Evolutionary conservation across 2,329 filamentous ascomycete species (phyloP).

Genomic region (Biscogniauxia mediterranea): DNA sequence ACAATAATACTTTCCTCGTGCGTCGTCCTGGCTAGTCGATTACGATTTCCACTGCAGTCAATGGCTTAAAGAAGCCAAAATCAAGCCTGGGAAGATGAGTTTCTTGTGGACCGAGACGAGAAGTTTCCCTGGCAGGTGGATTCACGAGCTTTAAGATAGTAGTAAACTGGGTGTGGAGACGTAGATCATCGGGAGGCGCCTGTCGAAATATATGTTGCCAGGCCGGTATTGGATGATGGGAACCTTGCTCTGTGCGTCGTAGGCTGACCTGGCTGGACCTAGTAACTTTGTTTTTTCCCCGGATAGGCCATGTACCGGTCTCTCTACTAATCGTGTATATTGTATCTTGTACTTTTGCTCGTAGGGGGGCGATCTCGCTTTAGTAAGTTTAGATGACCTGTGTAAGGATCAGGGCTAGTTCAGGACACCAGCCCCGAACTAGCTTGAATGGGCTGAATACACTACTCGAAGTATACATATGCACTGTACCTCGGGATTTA

Average conservation of each 20-base stretch:
- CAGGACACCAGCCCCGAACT: constrained; percentile 24
- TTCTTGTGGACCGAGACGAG: constrained; percentile 2
- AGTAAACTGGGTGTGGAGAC: constrained; percentile 30
- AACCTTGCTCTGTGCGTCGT: constrained; percentile 23
- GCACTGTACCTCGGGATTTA: constrained; percentile 9
- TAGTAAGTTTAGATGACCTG: constrained; percentile 23
- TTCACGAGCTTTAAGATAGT: constrained; percentile 25
- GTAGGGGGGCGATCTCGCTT: constrained; percentile 18
- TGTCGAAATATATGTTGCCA: constrained; percentile 33
- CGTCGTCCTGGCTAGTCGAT: neutral
- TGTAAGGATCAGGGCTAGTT: constrained; percentile 26
- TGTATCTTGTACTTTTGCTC: constrained; percentile 22
- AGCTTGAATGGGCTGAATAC: constrained; percentile 30
- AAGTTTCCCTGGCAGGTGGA: constrained; percentile 21
- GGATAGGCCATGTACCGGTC: constrained; percentile 5
- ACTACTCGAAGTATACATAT: constrained; percentile 17
- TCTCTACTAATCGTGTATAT: constrained; percentile 1
- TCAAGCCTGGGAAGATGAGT: neutral
- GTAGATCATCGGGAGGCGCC: constrained; percentile 37
- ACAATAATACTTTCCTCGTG: neutral
- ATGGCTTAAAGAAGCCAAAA: constrained; percentile 8
- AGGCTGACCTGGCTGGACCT: constrained; percentile 16
- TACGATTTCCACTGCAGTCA: neutral
- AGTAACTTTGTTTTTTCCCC: constrained; percentile 9
- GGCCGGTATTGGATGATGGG: constrained; percentile 28